Conservation (phyloP, 176 grass and related monocot genomes). For the Alloteropsis semialata region DNA sequence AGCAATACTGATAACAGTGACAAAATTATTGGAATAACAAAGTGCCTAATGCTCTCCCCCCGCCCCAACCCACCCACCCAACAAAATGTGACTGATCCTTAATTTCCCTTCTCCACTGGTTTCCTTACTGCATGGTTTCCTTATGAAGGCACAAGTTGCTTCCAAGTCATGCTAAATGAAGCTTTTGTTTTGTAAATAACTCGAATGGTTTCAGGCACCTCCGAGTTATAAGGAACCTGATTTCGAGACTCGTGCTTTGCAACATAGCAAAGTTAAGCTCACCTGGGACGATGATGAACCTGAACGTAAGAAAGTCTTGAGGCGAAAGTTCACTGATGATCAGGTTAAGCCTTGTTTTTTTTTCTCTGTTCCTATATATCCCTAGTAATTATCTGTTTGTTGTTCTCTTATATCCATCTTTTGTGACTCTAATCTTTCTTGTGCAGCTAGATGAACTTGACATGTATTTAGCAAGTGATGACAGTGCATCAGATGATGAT, state of each 20-base stretch:
- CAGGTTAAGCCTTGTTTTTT: slow-evolving; percentile 45
- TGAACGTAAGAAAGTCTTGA: slow-evolving; percentile 70
- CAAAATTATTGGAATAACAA: not conserved
- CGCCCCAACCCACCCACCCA: too few relatives aligned
- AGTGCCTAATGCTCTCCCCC: not conserved
- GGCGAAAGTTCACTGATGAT: slow-evolving; percentile 73
- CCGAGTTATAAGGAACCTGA: slow-evolving; percentile 67
- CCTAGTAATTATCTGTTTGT: slow-evolving; percentile 15
- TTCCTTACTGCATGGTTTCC: not conserved
- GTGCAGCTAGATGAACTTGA: slow-evolving; percentile 72
- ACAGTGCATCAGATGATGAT: slow-evolving; percentile 57
- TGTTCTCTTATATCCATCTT: slow-evolving; percentile 13
- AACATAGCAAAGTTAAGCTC: slow-evolving; percentile 83
- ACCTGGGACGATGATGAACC: slow-evolving; percentile 90
- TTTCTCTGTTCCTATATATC: not conserved
- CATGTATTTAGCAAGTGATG: slow-evolving; percentile 69
- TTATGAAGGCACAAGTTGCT: not conserved
- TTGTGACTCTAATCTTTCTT: not conserved
- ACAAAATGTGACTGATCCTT: not conserved
- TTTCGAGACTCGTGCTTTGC: slow-evolving; percentile 83
- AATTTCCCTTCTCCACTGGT: not conserved
- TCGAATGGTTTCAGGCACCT: slow-evolving; percentile 51
- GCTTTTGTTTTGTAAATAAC: not conserved
- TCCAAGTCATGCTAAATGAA: slow-evolving; percentile 3
- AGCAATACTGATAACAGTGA: not conserved